phyloP scores from a whole-genome alignment of 108 stramenopile species.

The Cyclotella baltica region DNA sequence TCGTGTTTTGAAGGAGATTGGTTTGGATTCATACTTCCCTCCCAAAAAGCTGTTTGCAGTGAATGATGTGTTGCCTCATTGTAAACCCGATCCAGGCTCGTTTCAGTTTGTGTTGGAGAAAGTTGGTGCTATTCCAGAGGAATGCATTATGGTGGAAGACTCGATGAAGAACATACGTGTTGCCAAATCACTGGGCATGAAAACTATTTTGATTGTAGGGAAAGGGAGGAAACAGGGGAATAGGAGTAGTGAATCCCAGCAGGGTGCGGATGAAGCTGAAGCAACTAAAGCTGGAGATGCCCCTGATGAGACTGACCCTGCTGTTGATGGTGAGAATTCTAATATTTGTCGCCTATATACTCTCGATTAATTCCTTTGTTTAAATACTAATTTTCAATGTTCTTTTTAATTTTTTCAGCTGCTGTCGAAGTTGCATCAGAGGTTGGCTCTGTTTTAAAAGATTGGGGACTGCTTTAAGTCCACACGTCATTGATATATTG shows the following conservation, averaged over 20 bases:
- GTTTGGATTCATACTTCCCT: conserved; percentile 62
- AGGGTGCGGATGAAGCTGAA: conserved; percentile 43
- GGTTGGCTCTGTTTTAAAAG: conserved; percentile 24
- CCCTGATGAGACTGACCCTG: conserved; percentile 64
- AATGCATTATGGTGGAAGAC: conserved; percentile 88
- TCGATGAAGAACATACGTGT: conserved; percentile 86
- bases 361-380: background rate
- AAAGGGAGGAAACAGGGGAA: conserved; percentile 34
- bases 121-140: conserved; percentile 57
- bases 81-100: conserved; percentile 83
- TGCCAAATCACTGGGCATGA: conserved; percentile 80
- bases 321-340: conserved; percentile 56
- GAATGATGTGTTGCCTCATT: conserved; percentile 82
- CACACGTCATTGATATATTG: background rate
- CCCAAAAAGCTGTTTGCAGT: conserved; percentile 76
- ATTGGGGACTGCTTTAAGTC: background rate
- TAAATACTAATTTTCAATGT: background rate
- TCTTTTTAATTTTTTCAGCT: background rate
- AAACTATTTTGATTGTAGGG: conserved; percentile 72
- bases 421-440: conserved; percentile 68
- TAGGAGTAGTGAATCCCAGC: conserved; percentile 1
- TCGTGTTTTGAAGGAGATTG: conserved; percentile 68
- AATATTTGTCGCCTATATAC: background rate
- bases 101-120: conserved; percentile 68
- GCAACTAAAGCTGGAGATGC: conserved; percentile 61